Evolutionary conservation across 306 rosid genomes (phyloP).

Genomic region (Ochetophila trinervis): DNA sequence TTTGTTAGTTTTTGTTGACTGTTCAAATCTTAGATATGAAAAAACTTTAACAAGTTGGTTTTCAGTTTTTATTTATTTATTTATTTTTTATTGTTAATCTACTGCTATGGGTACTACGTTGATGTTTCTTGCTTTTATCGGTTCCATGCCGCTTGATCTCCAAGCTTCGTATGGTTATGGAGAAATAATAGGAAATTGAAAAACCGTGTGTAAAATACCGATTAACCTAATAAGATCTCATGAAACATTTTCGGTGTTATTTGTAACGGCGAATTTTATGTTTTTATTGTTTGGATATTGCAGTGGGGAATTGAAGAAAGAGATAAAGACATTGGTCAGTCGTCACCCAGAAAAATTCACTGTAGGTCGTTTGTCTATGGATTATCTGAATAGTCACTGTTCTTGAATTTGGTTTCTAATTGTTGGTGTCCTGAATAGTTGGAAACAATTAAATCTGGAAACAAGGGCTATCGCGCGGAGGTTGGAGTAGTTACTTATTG

Average conservation of each 20-base stretch:
- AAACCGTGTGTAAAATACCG: not conserved
- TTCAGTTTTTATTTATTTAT: too few species aligned
- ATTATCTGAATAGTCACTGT: slow-evolving; percentile 11
- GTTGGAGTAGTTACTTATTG: slow-evolving; percentile 70
- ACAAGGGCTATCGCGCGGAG: slow-evolving; percentile 75
- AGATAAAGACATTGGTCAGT: slow-evolving; percentile 67
- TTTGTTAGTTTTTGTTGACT: not conserved
- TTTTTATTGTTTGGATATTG: slow-evolving; percentile 35
- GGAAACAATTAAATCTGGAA: slow-evolving; percentile 61
- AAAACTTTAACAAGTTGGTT: not conserved
- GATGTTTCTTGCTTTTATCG: too few species aligned
- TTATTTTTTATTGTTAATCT: not conserved
- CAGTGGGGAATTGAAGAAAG: slow-evolving; percentile 75
- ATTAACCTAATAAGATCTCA: not conserved
- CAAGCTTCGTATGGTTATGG: not conserved
- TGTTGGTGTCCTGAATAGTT: slow-evolving; percentile 39
- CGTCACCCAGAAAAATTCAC: slow-evolving; percentile 76
- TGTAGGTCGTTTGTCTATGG: slow-evolving; percentile 43
- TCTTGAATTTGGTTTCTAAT: slow-evolving; percentile 28
- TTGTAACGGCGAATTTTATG: not conserved
- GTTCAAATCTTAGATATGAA: not conserved
- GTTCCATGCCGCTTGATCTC: not conserved
- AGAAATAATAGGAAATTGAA: slow-evolving; percentile 11
- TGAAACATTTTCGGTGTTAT: not conserved
- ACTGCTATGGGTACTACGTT: not conserved